Conservation (phyloP, 495 filamentous ascomycete genomes). For the Hypoxylon crocopeplum region DNA sequence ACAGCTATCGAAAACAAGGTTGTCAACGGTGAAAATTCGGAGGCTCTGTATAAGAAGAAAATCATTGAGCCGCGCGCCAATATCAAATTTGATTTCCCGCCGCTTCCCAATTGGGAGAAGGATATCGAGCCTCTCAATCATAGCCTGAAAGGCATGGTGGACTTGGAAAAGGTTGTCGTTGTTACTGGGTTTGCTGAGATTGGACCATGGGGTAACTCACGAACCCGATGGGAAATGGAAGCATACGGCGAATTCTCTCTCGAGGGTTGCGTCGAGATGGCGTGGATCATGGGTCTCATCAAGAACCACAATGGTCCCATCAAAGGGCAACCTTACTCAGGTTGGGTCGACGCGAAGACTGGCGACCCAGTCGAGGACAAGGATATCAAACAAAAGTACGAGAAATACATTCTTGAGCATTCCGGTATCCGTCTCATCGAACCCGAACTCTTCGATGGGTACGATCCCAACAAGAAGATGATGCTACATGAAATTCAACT, state of each 20-base stretch:
- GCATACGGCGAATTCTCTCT: slow-evolving; percentile 95
- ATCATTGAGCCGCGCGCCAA: slow-evolving; percentile 93
- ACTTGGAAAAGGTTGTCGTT: slow-evolving; percentile 96
- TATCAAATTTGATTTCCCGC: slow-evolving; percentile 94
- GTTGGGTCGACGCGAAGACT: slow-evolving; percentile 95
- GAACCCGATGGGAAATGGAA: slow-evolving; percentile 99
- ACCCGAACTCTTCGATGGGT: slow-evolving; percentile 94
- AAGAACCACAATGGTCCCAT: slow-evolving; percentile 98
- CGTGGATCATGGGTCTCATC: slow-evolving; percentile 99
- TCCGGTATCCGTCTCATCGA: slow-evolving; percentile 97
- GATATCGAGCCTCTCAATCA: slow-evolving; percentile 88
- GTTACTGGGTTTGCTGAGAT: slow-evolving; percentile 97
- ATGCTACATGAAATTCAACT: slow-evolving; percentile 97
- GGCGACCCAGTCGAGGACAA: slow-evolving; percentile 97
- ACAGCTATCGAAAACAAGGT: slow-evolving; percentile 97
- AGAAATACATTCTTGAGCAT: slow-evolving; percentile 95
- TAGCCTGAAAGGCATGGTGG: slow-evolving; percentile 94
- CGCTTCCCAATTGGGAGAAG: slow-evolving; percentile 86
- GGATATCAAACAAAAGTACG: slow-evolving; percentile 95
- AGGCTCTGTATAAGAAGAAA: slow-evolving; percentile 92
- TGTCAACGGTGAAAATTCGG: slow-evolving; percentile 91
- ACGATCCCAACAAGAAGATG: slow-evolving; percentile 98
- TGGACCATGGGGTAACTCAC: slow-evolving; percentile 97
- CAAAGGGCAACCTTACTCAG: slow-evolving; percentile 95
- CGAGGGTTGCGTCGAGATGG: slow-evolving; percentile 98